Percentiles rank a stretch among this genome's conserved stretches.
Conservation (phyloP, 2,329 filamentous ascomycete species). For the Exophiala calicioides region DNA sequence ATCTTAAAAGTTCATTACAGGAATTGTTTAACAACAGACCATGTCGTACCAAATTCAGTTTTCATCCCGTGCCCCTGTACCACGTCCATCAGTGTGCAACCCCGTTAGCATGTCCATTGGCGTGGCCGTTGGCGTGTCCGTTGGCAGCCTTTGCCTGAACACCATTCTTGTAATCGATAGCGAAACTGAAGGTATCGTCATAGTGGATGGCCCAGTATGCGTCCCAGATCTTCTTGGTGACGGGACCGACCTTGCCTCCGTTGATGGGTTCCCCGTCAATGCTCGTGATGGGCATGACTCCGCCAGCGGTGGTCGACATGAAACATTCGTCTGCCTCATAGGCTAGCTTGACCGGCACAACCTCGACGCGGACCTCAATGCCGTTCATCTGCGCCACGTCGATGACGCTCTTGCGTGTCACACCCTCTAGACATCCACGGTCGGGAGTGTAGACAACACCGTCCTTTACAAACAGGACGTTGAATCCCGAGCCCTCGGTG, state of each 20-base stretch:
- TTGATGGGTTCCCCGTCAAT: constrained; percentile 48
- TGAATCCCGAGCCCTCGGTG: constrained; percentile 55
- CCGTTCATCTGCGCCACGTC: constrained; percentile 42
- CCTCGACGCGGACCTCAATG: constrained; percentile 42
- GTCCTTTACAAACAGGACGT: constrained; percentile 51
- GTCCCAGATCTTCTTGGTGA: constrained; percentile 55
- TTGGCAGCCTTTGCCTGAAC: too few species aligned
- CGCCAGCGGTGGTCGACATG: constrained; percentile 57
- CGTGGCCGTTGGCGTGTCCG: too few species aligned
- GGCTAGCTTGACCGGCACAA: constrained; percentile 44
- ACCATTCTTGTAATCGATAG: constrained; percentile 25
- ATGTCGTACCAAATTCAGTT: too few species aligned
- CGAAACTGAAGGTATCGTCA: constrained; percentile 40
- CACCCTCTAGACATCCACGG: constrained; percentile 51
- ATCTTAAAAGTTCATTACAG: too few species aligned
- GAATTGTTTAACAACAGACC: too few species aligned
- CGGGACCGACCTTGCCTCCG: constrained; percentile 46
- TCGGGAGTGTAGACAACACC: constrained; percentile 49
- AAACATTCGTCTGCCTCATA: constrained; percentile 53
- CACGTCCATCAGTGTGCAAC: too few species aligned
- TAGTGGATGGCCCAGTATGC: constrained; percentile 54
- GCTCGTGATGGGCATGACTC: constrained; percentile 54
- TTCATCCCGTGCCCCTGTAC: too few species aligned
- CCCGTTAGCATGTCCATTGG: too few species aligned
- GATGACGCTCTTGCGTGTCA: constrained; percentile 53